Evolutionary conservation across 164 flowering plant genomes (phyloP).

Genomic region (Macadamia tetraphylla): DNA sequence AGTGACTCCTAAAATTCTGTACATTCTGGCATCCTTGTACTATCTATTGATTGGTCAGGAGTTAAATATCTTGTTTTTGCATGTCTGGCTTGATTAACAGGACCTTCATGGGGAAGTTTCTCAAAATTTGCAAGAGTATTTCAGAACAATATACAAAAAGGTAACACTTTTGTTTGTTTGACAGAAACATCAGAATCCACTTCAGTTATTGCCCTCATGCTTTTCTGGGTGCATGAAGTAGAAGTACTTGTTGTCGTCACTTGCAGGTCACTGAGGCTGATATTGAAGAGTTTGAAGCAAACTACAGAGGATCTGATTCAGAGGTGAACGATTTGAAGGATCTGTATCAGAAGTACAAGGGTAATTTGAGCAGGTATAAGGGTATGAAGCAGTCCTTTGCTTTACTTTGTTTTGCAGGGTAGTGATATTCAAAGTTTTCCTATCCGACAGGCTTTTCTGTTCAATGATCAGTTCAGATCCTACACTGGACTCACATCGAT

Average conservation of each 20-base stretch:
- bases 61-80: background rate
- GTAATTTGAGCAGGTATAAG: conserved; percentile 80
- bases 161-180: conserved; percentile 25
- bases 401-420: background rate
- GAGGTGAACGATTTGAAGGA: conserved; percentile 82
- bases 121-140: conserved; percentile 63
- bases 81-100: conserved; percentile 28
- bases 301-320: conserved; percentile 87
- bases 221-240: background rate
- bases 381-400: background rate
- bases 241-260: background rate
- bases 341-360: conserved; percentile 67
- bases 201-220: background rate
- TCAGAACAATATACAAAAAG: conserved; percentile 81
- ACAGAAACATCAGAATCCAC: background rate
- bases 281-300: conserved; percentile 92
- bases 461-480: conserved; percentile 93
- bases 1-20: conserved; percentile 24
- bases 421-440: too few species aligned
- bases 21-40: too few species aligned
- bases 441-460: conserved; percentile 69
- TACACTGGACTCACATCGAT: conserved; percentile 91
- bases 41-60: background rate
- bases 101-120: conserved; percentile 74
- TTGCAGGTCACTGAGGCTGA: conserved; percentile 86